Conservation (phyloP, 2,329 filamentous ascomycete species). For the Paecilomyces sp. region DNA sequence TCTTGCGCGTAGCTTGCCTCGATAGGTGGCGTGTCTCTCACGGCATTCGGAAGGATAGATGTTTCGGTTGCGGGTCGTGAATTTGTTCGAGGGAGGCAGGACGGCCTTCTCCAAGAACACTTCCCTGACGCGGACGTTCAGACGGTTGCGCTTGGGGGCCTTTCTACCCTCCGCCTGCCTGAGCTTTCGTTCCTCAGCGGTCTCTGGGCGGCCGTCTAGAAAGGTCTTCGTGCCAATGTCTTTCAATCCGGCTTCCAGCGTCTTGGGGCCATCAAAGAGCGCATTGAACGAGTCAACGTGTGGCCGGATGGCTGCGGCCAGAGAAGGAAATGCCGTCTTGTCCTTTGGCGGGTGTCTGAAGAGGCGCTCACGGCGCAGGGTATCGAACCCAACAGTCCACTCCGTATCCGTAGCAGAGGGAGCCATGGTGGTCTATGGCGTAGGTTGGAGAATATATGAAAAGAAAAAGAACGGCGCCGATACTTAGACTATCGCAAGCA, state of each 20-base stretch:
- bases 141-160: conserved; percentile 58
- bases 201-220: conserved; percentile 64
- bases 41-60: conserved; percentile 89
- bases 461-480: not conserved
- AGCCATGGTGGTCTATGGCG: conserved; percentile 37
- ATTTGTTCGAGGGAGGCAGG: conserved; percentile 76
- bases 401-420: conserved; percentile 55
- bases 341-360: conserved; percentile 86
- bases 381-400: conserved; percentile 85
- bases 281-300: conserved; percentile 96
- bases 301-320: conserved; percentile 78
- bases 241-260: conserved; percentile 66
- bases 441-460: not conserved
- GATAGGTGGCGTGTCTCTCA: conserved; percentile 86
- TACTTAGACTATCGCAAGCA: not conserved
- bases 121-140: conserved; percentile 72
- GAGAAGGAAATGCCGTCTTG: conserved; percentile 76
- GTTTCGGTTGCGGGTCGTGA: conserved; percentile 68
- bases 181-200: conserved; percentile 27
- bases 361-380: conserved; percentile 74
- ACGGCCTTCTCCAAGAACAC: conserved; percentile 76
- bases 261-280: conserved; percentile 67
- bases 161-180: conserved; percentile 48
- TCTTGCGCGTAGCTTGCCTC: conserved; percentile 74
- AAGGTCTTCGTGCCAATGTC: conserved; percentile 89